phyloP scores from a whole-genome alignment of 306 rosid species.

The Castanospermum australe region DNA sequence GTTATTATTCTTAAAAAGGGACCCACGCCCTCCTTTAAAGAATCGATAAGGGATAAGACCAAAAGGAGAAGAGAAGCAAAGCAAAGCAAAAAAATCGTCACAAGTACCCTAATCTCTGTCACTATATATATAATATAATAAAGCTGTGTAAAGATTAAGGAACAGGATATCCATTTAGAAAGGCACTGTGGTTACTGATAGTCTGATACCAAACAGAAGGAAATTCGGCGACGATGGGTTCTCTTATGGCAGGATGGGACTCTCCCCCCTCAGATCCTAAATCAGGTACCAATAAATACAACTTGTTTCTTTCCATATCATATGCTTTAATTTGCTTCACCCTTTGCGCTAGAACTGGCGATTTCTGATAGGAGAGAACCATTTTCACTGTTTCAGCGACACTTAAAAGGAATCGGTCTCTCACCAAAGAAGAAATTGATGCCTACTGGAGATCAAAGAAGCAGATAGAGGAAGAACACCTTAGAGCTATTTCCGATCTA shows the following conservation, averaged over 20 bases:
- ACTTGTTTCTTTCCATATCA: neutral
- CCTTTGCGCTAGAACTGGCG: neutral
- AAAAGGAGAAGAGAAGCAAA: neutral
- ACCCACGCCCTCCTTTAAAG: neutral
- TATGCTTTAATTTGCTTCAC: neutral
- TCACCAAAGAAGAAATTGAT: slow-evolving; percentile 60
- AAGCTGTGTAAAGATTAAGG: neutral
- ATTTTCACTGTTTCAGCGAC: slow-evolving; percentile 20
- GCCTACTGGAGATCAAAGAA: slow-evolving; percentile 62
- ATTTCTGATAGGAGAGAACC: neutral
- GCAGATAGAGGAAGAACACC: slow-evolving; percentile 58
- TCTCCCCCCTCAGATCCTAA: slow-evolving; percentile 42
- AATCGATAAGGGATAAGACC: slow-evolving; percentile 37
- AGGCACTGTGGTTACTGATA: neutral
- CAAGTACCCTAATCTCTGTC: no score
- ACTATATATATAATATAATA: neutral
- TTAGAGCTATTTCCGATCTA: slow-evolving; percentile 35
- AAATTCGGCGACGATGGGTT: slow-evolving; percentile 58
- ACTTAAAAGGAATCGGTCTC: slow-evolving; percentile 51
- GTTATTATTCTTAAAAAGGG: slow-evolving; percentile 11
- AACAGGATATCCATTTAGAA: neutral
- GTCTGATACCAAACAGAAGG: neutral
- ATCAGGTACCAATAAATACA: slow-evolving; percentile 44
- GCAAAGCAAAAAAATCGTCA: no score
- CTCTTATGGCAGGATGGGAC: slow-evolving; percentile 84